Conservation (phyloP, 352 stramenopile genomes). For the Phytophthora pistaciae region DNA sequence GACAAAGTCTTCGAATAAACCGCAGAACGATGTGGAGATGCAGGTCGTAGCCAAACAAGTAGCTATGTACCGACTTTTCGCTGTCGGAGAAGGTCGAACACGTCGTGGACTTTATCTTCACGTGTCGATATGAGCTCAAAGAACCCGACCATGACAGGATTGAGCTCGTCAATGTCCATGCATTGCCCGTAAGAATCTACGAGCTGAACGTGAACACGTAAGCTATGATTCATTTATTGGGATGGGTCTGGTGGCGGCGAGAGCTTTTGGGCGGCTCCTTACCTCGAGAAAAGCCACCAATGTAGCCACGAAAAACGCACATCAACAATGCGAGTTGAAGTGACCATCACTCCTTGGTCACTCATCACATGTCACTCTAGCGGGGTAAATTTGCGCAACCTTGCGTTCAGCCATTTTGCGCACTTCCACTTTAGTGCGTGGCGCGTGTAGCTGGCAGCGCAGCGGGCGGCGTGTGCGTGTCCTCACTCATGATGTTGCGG, state of each 20-base stretch:
- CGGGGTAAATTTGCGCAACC: background rate
- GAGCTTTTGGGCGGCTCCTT: too few relatives aligned
- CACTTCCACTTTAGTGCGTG: slow-evolving; percentile 7
- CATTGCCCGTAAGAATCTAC: too few relatives aligned
- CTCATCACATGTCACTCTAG: background rate
- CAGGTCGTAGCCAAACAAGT: slow-evolving; percentile 52
- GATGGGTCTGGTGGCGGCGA: too few relatives aligned
- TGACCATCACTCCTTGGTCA: background rate
- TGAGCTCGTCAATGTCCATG: slow-evolving; percentile 22
- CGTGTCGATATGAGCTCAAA: slow-evolving; percentile 55
- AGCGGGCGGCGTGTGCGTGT: background rate
- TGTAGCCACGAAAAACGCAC: too few relatives aligned
- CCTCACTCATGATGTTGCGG: slow-evolving; percentile 25
- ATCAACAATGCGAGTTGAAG: background rate
- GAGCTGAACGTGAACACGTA: too few relatives aligned
- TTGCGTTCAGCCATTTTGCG: slow-evolving; percentile 15
- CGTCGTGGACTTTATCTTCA: slow-evolving; percentile 55
- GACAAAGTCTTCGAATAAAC: background rate
- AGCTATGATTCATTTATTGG: too few relatives aligned
- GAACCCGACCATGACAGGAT: slow-evolving; percentile 13
- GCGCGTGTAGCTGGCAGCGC: slow-evolving; percentile 10
- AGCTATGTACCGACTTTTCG: slow-evolving; percentile 37
- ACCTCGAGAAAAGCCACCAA: too few relatives aligned
- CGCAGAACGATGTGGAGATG: slow-evolving; percentile 45
- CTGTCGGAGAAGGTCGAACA: slow-evolving; percentile 25